Evolutionary conservation across 352 stramenopile genomes (phyloP), one percentile per base, ranked within the genome.

Genomic region (Pythium rhizo-oryzae): DNA sequence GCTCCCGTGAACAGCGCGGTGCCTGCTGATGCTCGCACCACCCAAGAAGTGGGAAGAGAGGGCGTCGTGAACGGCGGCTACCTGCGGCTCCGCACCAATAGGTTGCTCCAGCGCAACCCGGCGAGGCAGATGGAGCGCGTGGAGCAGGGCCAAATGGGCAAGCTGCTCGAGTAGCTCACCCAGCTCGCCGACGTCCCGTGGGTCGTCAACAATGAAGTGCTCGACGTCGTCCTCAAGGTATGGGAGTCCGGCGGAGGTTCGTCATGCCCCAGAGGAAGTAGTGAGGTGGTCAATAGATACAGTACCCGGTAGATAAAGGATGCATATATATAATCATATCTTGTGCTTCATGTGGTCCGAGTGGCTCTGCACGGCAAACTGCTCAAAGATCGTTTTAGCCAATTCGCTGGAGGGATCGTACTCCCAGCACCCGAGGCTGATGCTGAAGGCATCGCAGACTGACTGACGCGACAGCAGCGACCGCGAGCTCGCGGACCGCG

Each of bases 21-120:
- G 98, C 69, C 81, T 98, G 62, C 97, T 97, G 21, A 99, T 99
- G 97, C 82, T 99, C 46, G 91, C 99, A 11, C 94, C 97, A n/a
- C 97, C 97, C 16, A 89, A 85, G 60, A 80, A 85, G 28, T 99
- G 97, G 97, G 86, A n/a, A n/a, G n/a, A n/a, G n/a, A 83, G 9
- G 79, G 73, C 53, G 76, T 97, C 8, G 84, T 91, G 54, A 87
- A 96, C 59, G 97, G 97, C 18, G 96, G 95, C 11, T 99, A 99
- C 73, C 74, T 98, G 46, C 93, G 85, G 59, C 79, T 98, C 19
- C 87, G 95, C 57, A 93, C 90, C 24, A 92, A 96, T 64, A 89
- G 99, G 59, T 98, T 99, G 91, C 88, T 96, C 23, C 82, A 93
- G 62, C 84, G 87, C 37, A 82, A 92, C 54, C 85, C 80, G 30